Evolutionary conservation across 2,329 filamentous ascomycete species (phyloP), one percentile per base, ranked within the genome.

Genomic region (Aureobasidium sp.): DNA sequence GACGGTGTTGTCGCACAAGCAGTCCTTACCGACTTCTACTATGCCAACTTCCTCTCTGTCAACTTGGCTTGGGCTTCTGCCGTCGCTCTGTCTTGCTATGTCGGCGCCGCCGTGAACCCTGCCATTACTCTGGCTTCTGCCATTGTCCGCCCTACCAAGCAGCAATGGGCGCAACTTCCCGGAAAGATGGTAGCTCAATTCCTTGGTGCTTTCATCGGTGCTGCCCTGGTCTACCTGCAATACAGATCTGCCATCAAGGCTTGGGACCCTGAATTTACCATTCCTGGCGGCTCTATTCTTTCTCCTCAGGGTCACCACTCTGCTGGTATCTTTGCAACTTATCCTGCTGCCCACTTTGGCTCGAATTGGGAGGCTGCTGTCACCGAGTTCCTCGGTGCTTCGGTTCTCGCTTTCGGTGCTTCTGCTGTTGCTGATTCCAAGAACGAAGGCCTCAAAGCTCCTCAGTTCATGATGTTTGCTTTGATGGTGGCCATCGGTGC

Each of bases 261-360:
- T n/a, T 54, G 51, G 51, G 51, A 54, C 22, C 51, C 51, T 17
- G 51, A 54, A n/a, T 47, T 14, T 6, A 54, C 34, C 16, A 12
- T 54, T n/a, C 51, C 51, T 25, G 41, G 41, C 3, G 51, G 51
- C 21, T 17, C 10, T 21, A 54, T 54, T 14, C 17, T 54, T 11
- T 16, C 10, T n/a, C 41, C 51, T 3, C 22, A 47, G 8, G 51
- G 51, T n/a, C 51, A 54, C 8, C 35, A 40, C 25, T 47, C 40
- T 19, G 51, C 51, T 10, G 51, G 51, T 16, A 54, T 54, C 19
- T 54, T 54, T 27, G 41, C 51, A 8, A 54, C 51, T 3, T 54
- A 54, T 16, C 51, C 51, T 3, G 32, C 51, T 19, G n/a, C 24
- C 2, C 30, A 45, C 16, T 24, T 54, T 6, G 25, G 11, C 3